These are phyloP conservation scores for Pugionium cornutum DNA, from an alignment of 345 rosid genomes.

Conservation along the genomic window DNA sequence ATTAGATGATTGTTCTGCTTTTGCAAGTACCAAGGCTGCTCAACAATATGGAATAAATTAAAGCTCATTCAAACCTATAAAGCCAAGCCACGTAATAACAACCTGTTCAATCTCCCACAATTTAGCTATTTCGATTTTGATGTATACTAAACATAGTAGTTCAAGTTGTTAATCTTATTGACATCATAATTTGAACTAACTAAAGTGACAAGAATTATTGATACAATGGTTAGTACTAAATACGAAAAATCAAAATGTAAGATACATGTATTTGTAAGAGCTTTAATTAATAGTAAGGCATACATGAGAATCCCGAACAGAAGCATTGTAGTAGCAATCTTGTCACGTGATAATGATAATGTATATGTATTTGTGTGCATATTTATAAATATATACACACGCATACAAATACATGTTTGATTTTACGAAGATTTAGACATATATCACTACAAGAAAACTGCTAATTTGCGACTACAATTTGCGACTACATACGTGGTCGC, in stretches of 20 bases:
- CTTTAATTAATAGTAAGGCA: too few species aligned
- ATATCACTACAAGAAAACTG: too few species aligned
- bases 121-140: constrained; percentile 4
- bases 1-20: constrained; percentile 52
- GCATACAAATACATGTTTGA: constrained; percentile 13
- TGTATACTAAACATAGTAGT: constrained; percentile 15
- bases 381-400: background rate
- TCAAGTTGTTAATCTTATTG: background rate
- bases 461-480: too few species aligned
- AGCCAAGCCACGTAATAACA: constrained; percentile 34
- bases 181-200: background rate
- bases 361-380: constrained; percentile 28
- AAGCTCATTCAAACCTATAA: constrained; percentile 62
- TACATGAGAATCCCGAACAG: too few species aligned
- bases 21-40: constrained; percentile 66
- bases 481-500: too few species aligned
- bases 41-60: constrained; percentile 63
- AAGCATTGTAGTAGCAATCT: background rate
- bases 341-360: constrained; percentile 21
- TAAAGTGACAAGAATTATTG: background rate
- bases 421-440: constrained; percentile 30
- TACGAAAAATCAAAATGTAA: too few species aligned
- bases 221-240: too few species aligned
- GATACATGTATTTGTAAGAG: too few species aligned
- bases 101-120: constrained; percentile 20